Percentiles rank a stretch among this genome's conserved stretches.
Evolutionary conservation across 2,329 filamentous ascomycete genomes (phyloP).

Genomic region (Xylaria sp.): DNA sequence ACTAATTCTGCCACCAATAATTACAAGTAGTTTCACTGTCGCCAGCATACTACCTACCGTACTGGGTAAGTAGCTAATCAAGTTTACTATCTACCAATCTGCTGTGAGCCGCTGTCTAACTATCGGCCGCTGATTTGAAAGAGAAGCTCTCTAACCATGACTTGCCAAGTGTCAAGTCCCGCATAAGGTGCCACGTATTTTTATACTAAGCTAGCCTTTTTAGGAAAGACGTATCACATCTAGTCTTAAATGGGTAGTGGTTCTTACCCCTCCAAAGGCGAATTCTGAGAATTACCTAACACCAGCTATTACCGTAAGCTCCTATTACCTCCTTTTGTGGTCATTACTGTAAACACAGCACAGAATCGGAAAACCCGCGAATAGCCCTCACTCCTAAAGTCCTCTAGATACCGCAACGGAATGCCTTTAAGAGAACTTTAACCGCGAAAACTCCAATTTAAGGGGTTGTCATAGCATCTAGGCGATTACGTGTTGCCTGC

Average conservation of each 20-base stretch:
- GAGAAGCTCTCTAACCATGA: constrained; percentile 3
- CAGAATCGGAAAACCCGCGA: too few relatives aligned
- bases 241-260: not conserved
- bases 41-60: constrained; percentile 1
- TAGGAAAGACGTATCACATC: not conserved
- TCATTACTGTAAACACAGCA: too few relatives aligned
- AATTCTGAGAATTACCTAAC: not conserved
- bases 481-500: not conserved
- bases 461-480: not conserved
- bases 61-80: not conserved
- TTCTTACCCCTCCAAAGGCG: not conserved
- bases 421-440: not conserved
- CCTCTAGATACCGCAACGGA: too few relatives aligned
- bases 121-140: not conserved
- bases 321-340: too few relatives aligned
- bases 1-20: not conserved
- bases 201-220: constrained; percentile 7
- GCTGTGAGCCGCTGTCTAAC: too few relatives aligned
- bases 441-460: not conserved
- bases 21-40: not conserved
- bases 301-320: not conserved
- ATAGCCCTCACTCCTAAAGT: too few relatives aligned
- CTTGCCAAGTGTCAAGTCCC: constrained; percentile 9
- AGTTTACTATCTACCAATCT: not conserved
- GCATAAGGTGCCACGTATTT: not conserved